Evolutionary conservation across 108 stramenopile genomes (phyloP).

Genomic region (Fistulifera solaris): DNA sequence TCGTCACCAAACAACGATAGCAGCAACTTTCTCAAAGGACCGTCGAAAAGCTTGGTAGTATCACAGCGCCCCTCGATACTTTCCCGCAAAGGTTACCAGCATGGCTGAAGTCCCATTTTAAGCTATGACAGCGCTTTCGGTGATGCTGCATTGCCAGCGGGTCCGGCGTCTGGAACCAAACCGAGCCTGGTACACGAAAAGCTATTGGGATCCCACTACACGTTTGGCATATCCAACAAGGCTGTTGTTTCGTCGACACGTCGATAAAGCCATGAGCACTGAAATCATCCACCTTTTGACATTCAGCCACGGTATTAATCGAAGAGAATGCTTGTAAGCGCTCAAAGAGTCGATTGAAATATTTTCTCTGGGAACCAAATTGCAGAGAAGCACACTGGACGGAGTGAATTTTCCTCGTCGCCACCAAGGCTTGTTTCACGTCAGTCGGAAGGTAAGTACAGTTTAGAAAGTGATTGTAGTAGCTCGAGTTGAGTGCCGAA

Average conservation of each 20-base stretch:
- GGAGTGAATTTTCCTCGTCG: slow-evolving; percentile 32
- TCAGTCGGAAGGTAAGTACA: slow-evolving; percentile 22
- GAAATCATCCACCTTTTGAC: slow-evolving; percentile 3
- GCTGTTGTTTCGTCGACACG: slow-evolving; percentile 1
- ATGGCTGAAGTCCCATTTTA: too few relatives aligned
- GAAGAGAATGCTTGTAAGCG: slow-evolving; percentile 1
- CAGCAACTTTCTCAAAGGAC: too few relatives aligned
- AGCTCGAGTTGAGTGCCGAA: slow-evolving; percentile 32
- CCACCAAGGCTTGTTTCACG: slow-evolving; percentile 23
- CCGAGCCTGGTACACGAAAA: slow-evolving; percentile 31
- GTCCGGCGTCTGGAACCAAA: slow-evolving; percentile 5
- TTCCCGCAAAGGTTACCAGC: too few relatives aligned
- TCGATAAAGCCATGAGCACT: slow-evolving; percentile 13
- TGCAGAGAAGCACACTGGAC: slow-evolving; percentile 26
- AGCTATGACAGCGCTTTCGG: too few relatives aligned
- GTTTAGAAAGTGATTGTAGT: slow-evolving; percentile 41
- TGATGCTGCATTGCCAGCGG: too few relatives aligned
- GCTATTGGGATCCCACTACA: slow-evolving; percentile 41
- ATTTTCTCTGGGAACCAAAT: slow-evolving; percentile 46
- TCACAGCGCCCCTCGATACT: too few relatives aligned
- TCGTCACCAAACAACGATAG: too few relatives aligned
- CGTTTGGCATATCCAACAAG: slow-evolving; percentile 23
- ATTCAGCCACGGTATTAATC: not conserved
- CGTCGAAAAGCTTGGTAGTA: too few relatives aligned
- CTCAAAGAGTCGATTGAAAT: slow-evolving; percentile 33